Base-by-base conservation (phyloP, 116 monocot species). In the Thalassia testudinum region DNA sequence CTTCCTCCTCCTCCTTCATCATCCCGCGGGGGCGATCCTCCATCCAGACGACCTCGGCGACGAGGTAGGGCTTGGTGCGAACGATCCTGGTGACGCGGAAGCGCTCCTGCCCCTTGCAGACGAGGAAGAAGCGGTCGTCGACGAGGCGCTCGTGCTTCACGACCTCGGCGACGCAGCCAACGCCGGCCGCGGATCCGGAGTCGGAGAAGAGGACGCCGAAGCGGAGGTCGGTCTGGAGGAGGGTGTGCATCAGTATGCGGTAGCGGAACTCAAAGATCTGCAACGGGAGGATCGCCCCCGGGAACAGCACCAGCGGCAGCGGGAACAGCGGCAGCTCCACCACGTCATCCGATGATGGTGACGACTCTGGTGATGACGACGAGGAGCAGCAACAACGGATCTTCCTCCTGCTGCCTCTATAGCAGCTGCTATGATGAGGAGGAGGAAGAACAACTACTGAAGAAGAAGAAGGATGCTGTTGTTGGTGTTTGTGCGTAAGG, bases 81-180 rank as follows among this genome's bases (percentile, higher is more conserved):
- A 56, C 55, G 45, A 75, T 16, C 10, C 48, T 44, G 21, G 56
- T 43, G 19, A 75, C 69, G 24, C 65, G 59, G 60, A 75, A 75
- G 29, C 75, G 53, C 65, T 75, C 75, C 57, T 75, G 75, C 17
- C 75, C 75, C 60, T 75, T 75, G 60, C 75, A 75, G 56, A 75
- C 65, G 49, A 75, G 50, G 52, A 75, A 75, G 61, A 69, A 75
- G 1, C 75, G 52, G 60, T 75, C 75, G 47, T 75, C 75, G n/a
- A 60, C 65, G 37, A 75, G 69, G 37, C 69, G 47, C 69, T 75
- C 75, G 45, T 75, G 75, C 56, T 75, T 75, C n/a, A 75, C 65
- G 43, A 75, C 60, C 56, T 75, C 75, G 20, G 47, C 75, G 1
- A 75, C 69, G 61, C 75, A 69, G 21, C 75, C 75, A 45, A 75